Percentiles rank a stretch among this genome's conserved stretches.
Conservation (phyloP, 1,284 basidiomycete genomes). For the Tilletia horrida region DNA sequence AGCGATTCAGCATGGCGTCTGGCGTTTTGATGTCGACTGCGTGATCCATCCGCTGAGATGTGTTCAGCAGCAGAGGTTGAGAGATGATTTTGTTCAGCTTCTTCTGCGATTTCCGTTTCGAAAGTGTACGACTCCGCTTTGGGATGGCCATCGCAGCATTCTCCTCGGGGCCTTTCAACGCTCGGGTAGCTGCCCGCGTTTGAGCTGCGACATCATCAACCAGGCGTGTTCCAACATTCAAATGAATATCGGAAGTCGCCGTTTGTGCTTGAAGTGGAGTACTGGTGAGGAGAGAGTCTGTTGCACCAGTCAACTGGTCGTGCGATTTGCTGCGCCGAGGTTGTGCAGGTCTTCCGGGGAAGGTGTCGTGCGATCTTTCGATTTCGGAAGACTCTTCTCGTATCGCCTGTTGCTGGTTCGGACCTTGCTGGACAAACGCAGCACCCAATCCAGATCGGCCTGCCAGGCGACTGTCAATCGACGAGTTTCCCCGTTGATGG, state of each 20-base stretch:
- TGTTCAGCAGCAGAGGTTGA: slow-evolving; percentile 42
- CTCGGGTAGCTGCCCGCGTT: slow-evolving; percentile 40
- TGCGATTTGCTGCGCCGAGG: slow-evolving; percentile 12
- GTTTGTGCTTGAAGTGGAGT: too few species aligned
- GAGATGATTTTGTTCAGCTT: slow-evolving; percentile 44
- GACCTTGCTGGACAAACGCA: not conserved
- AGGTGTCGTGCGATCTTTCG: not conserved
- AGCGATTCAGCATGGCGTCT: slow-evolving; percentile 16
- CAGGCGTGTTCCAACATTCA: slow-evolving; percentile 19
- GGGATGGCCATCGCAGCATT: slow-evolving; percentile 23
- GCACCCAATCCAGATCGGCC: not conserved
- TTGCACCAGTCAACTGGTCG: not conserved
- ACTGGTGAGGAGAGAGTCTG: too few species aligned
- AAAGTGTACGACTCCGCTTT: slow-evolving; percentile 36
- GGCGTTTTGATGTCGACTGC: slow-evolving; percentile 27
- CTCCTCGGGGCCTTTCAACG: slow-evolving; percentile 40
- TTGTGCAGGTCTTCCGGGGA: not conserved
- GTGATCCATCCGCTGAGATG: slow-evolving; percentile 41
- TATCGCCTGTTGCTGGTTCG: not conserved
- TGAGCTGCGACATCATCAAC: slow-evolving; percentile 45
- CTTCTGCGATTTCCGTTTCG: slow-evolving; percentile 33
- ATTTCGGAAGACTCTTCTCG: not conserved
- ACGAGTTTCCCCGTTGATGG: slow-evolving; percentile 6
- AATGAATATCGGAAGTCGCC: not conserved
- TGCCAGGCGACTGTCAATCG: slow-evolving; percentile 7